These are phyloP conservation scores for Geotrichum aggregatum DNA, from an alignment of 1,139 yeast species.

Conservation along the genomic window DNA sequence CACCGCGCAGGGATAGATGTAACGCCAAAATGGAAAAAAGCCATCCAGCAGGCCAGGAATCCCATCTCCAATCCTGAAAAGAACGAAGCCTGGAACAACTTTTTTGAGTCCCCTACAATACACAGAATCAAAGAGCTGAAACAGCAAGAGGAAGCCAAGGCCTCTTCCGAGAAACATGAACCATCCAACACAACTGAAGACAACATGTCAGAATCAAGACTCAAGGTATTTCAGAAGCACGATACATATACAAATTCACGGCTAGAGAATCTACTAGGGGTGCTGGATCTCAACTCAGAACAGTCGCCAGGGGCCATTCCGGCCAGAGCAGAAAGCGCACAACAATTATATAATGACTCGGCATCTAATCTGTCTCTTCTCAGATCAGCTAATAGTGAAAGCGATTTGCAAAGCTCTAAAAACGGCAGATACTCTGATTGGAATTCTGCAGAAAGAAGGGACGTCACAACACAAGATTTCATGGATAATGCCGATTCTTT, in stretches of 20 bases:
- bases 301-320: neutral
- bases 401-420: conserved; percentile 1
- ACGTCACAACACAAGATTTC: conserved; percentile 21
- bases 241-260: conserved; percentile 20
- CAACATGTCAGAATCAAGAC: conserved; percentile 9
- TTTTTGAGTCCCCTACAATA: conserved; percentile 7
- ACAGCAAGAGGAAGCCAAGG: too few relatives aligned
- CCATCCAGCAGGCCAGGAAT: conserved; percentile 1
- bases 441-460: conserved; percentile 19
- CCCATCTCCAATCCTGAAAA: neutral
- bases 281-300: conserved; percentile 1
- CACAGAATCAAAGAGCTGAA: too few relatives aligned
- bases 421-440: neutral
- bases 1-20: neutral
- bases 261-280: conserved; percentile 14
- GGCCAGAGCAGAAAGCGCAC: conserved; percentile 1
- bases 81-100: conserved; percentile 4
- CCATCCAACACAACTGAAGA: neutral
- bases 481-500: conserved; percentile 19
- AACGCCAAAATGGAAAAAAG: conserved; percentile 17
- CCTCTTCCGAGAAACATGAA: too few relatives aligned
- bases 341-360: neutral
- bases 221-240: conserved; percentile 19
- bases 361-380: conserved; percentile 6
- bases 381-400: conserved; percentile 5